Evolutionary conservation across 257 asterid species (phyloP).

Genomic region (Solanum tarijense): DNA sequence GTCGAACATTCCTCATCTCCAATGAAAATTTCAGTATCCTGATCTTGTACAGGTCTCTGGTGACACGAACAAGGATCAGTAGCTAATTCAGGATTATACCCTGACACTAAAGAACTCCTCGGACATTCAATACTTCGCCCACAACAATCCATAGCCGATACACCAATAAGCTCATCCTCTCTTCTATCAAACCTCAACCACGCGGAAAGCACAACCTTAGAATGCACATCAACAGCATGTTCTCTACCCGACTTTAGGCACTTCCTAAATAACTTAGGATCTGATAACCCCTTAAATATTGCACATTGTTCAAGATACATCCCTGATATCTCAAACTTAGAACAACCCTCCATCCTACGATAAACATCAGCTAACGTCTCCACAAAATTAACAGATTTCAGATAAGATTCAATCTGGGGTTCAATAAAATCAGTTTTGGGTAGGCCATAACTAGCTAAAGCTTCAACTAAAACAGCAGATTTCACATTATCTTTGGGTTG

Average conservation of each 20-base stretch:
- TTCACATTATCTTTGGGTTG: constrained; percentile 30
- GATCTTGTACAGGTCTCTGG: constrained; percentile 15
- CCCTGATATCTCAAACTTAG: constrained; percentile 47
- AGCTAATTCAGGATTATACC: constrained; percentile 79
- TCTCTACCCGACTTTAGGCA: constrained; percentile 71
- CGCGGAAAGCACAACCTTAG: constrained; percentile 80
- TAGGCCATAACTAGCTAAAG: constrained; percentile 57
- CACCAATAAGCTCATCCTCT: constrained; percentile 82
- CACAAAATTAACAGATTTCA: constrained; percentile 61
- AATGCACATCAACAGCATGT: constrained; percentile 86
- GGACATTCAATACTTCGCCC: constrained; percentile 86
- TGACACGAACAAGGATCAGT: constrained; percentile 53
- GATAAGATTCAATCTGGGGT: constrained; percentile 66
- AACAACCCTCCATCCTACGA: constrained; percentile 39
- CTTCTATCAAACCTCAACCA: constrained; percentile 91
- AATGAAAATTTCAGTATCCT: constrained; percentile 3
- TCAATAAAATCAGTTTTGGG: constrained; percentile 72
- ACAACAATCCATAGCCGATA: constrained; percentile 76
- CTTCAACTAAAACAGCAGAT: constrained; percentile 33
- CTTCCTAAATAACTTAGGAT: constrained; percentile 80
- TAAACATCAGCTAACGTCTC: constrained; percentile 55
- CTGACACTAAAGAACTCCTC: constrained; percentile 36
- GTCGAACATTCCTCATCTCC: constrained; percentile 55
- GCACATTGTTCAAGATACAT: constrained; percentile 76
- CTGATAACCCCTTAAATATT: constrained; percentile 51